Base-by-base conservation (phyloP, 768 basidiomycete genomes). In the Phaeolepiota aurea region DNA sequence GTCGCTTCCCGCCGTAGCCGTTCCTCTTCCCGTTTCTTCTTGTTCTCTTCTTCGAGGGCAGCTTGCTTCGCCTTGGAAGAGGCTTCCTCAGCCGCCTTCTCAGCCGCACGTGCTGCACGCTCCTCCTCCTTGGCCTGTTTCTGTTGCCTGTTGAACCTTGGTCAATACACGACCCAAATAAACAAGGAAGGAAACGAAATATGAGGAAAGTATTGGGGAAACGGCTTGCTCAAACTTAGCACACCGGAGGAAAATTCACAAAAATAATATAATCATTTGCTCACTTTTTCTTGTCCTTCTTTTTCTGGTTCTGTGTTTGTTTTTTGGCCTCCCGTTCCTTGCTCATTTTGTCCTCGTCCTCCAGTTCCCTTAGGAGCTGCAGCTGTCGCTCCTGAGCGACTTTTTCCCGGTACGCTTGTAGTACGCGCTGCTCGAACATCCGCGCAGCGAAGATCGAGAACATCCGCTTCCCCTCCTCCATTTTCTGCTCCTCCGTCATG, bases 381-480 rank as follows among this genome's bases (percentile, higher is more conserved):
- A 86, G 66, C 60, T 97, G 93, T 49, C 91, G 79, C 62, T 94
- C 93, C 57, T 94, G 90, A 10, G 96, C 94, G 13, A 98, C 89
- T 61, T 88, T 84, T 65, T 98, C 94, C 25, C 94, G 85, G 56
- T 94, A 98, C 11, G 94, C 91, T 54, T 91, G 86, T 41, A 96
- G 77, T 28, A 98, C 96, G 16, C 96, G 82, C 63, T 97, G 94
- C 65, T 99, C 96, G 60, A 99, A 98, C 93, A 98, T 96, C 40
- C 96, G 80, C 32, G 96, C 96, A 12, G 96, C 96, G 54, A 99
- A 99, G 63, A 99, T 96, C 48, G 91, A 92, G 69, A 99, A 99
- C 96, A 99, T 99, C 38, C 89, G 79, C 61, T 93, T 91, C 50
- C 96, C 96, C 65, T 98, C 96, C 62, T 97, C 94, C 86, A 94